A percentile compares a stretch with the other conserved stretches of the same genome.
phyloP scores from a whole-genome alignment of 805 yeast genomes.

The Nakazawaea ernobii region DNA sequence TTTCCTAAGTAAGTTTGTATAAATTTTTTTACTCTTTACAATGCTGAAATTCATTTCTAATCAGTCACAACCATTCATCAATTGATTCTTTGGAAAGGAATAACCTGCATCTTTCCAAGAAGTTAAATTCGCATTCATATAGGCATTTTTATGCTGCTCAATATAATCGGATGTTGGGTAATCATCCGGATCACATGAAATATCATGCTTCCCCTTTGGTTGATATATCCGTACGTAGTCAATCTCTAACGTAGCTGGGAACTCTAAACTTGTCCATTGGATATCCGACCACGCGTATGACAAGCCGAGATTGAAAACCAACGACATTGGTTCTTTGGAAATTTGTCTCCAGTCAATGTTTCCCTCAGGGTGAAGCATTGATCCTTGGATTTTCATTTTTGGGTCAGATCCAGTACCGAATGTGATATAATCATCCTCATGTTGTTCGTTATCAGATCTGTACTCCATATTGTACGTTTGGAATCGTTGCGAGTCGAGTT shows the following conservation, averaged over 20 bases:
- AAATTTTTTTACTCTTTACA: too few relatives aligned
- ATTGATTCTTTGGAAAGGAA: conserved; percentile 23
- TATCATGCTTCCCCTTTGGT: conserved; percentile 22
- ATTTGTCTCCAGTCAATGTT: conserved; percentile 67
- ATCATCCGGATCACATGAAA: conserved; percentile 33
- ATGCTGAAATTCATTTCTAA: background rate
- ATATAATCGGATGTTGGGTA: conserved; percentile 34
- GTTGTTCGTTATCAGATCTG: conserved; percentile 18
- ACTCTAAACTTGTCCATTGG: conserved; percentile 28
- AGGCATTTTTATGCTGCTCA: conserved; percentile 26
- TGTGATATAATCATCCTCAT: conserved; percentile 27
- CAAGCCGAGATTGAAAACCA: conserved; percentile 74
- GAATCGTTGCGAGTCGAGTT: conserved; percentile 10
- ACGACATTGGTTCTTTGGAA: conserved; percentile 82
- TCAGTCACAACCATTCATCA: conserved; percentile 5
- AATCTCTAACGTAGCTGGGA: conserved; percentile 31
- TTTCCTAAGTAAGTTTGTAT: too few relatives aligned
- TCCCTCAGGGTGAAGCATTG: conserved; percentile 33
- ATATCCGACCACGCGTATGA: conserved; percentile 47
- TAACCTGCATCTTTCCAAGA: conserved; percentile 35
- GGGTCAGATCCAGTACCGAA: conserved; percentile 27
- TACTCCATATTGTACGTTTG: conserved; percentile 33
- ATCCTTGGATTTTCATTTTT: conserved; percentile 25
- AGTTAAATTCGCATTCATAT: conserved; percentile 29
- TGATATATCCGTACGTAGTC: conserved; percentile 38